Conservation (phyloP, 2,329 filamentous ascomycete genomes). For the Gyromitra esculenta region DNA sequence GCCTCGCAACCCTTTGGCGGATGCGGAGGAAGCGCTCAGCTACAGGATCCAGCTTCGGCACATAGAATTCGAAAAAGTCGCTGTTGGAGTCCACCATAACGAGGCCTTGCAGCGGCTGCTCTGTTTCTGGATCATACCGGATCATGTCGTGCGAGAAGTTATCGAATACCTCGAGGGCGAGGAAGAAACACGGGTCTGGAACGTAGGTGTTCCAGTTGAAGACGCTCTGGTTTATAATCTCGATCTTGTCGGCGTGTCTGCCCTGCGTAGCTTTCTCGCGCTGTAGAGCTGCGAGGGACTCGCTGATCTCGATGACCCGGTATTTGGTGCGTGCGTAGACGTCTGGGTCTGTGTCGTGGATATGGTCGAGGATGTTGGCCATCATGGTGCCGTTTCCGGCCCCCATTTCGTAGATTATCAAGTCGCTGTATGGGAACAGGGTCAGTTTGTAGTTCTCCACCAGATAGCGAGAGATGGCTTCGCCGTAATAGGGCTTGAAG, state of each 20-base stretch:
- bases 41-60: conserved; percentile 79
- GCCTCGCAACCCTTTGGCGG: conserved; percentile 69
- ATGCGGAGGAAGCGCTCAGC: conserved; percentile 84
- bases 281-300: conserved; percentile 81
- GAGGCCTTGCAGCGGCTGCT: conserved; percentile 83
- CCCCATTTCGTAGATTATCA: conserved; percentile 98
- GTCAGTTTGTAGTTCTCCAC: conserved; percentile 95
- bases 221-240: conserved; percentile 93
- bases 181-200: conserved; percentile 94
- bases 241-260: conserved; percentile 83
- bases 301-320: conserved; percentile 95
- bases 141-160: conserved; percentile 96
- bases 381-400: conserved; percentile 97
- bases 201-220: conserved; percentile 92
- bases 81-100: conserved; percentile 85
- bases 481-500: conserved; percentile 95
- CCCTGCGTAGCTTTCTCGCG: conserved; percentile 74
- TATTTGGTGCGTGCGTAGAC: conserved; percentile 94
- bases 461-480: conserved; percentile 95
- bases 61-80: conserved; percentile 96
- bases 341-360: conserved; percentile 85
- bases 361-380: conserved; percentile 97
- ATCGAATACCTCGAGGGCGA: conserved; percentile 97
- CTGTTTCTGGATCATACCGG: conserved; percentile 85
- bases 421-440: conserved; percentile 92